A percentile compares a stretch with the other conserved stretches of the same genome.
phyloP scores from a whole-genome alignment of 2,329 filamentous ascomycete genomes.

The Neonectria punicea region DNA sequence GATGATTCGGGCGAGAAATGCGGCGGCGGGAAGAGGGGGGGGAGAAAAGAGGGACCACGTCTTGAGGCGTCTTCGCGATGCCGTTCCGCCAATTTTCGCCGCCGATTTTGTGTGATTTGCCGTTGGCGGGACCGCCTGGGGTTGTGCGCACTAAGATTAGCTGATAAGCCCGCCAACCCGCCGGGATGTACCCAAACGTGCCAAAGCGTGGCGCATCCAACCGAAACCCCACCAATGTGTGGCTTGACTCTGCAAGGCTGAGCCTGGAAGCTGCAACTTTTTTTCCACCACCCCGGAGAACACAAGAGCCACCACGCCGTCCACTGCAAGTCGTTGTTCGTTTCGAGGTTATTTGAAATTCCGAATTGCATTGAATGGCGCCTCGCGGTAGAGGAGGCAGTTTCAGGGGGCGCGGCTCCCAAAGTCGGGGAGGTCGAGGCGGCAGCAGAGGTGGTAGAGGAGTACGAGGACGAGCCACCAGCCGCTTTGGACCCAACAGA shows the following conservation, averaged over 20 bases:
- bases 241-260: constrained; percentile 52
- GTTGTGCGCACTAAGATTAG: constrained; percentile 65
- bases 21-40: constrained; percentile 21
- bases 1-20: constrained; percentile 30
- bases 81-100: constrained; percentile 50
- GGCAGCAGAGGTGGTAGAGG: constrained; percentile 44
- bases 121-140: constrained; percentile 54
- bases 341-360: neutral
- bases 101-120: constrained; percentile 56
- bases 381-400: constrained; percentile 49
- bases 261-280: constrained; percentile 45
- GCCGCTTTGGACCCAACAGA: constrained; percentile 51
- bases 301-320: neutral
- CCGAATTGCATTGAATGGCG: constrained; percentile 45
- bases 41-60: constrained; percentile 40
- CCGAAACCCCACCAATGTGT: constrained; percentile 45
- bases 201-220: constrained; percentile 42
- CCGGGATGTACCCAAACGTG: constrained; percentile 31
- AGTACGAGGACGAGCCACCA: constrained; percentile 48
- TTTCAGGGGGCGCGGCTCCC: constrained; percentile 46
- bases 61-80: constrained; percentile 44
- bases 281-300: constrained; percentile 34
- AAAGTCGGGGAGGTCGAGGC: constrained; percentile 22
- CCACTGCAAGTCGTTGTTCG: neutral
- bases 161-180: constrained; percentile 54